Evolutionary conservation across 106 monocot species (phyloP), one percentile per base, ranked within the genome.

Genomic region (Xerophyta viscosa): DNA sequence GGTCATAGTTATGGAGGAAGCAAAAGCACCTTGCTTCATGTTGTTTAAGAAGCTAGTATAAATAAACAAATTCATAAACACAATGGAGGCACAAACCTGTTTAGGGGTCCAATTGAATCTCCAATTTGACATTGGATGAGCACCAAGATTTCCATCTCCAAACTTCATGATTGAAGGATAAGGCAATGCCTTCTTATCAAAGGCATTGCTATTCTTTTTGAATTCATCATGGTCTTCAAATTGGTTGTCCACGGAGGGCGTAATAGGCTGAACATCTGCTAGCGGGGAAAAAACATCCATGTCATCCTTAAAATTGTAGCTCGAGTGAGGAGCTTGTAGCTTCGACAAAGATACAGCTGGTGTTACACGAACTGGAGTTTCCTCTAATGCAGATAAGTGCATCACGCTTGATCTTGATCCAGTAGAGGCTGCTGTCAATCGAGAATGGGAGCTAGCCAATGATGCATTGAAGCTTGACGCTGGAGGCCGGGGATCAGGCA

Each of bases 221-320:
- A 58, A 61, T 57, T 85, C 79, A 48, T 82, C 76, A 33, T 55
- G 70, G 8, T 81, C 81, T 66, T 90, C 82, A 71, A 78, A 86
- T 70, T 60, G 74, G 50, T 60, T 86, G 48, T 71, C 65, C 57
- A 79, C 71, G 21, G 90, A 98, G 14, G 89, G 96, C 12, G 89
- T 78, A 31, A 89, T 79, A 67, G 98, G 90, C 59, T 98, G 98
- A 29, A 98, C 86, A 73, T 98, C 98, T 15, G 83, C 98, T 42
- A 98, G 71, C 18, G 98, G 98, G 41, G 98, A 98, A 60, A 98
- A 98, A 10, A 98, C 86, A 74, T 90, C 90, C 98, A 98, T 98
- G 64, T 98, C 98, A 69, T 98, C 98, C 57, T 98, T 98, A 8
- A 90, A 45, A 46, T 67, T 73, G 45, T 52, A 70, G 53, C 20